A percentile compares a stretch with the other conserved stretches of the same genome.
Evolutionary conservation across 2,329 filamentous ascomycete species (phyloP).

Genomic region (Stagonosporopsis tanaceti): DNA sequence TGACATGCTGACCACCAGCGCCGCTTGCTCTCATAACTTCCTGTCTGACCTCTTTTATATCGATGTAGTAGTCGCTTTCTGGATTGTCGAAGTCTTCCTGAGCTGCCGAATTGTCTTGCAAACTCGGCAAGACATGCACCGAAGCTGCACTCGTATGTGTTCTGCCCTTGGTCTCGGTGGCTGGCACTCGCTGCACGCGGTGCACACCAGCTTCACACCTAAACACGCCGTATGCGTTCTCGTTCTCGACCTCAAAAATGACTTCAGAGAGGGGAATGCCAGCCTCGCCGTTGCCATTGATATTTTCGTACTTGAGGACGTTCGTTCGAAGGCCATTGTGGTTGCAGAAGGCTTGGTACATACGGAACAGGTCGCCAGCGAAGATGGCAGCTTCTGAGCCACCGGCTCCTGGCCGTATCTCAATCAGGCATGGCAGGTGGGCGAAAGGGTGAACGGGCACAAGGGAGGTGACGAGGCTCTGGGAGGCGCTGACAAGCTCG

Average conservation of each 20-base stretch:
- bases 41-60: constrained; percentile 79
- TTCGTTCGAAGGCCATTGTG: constrained; percentile 71
- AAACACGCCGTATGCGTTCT: constrained; percentile 81
- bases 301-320: constrained; percentile 80
- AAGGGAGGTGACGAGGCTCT: constrained; percentile 76
- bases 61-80: constrained; percentile 88
- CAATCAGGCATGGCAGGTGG: constrained; percentile 85
- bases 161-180: constrained; percentile 88
- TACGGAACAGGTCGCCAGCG: constrained; percentile 82
- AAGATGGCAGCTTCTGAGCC: constrained; percentile 93
- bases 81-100: constrained; percentile 78
- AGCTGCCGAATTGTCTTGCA: constrained; percentile 64
- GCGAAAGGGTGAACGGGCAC: constrained; percentile 91
- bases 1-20: constrained; percentile 96
- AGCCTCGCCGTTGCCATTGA: constrained; percentile 67
- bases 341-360: constrained; percentile 85
- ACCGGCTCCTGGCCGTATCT: constrained; percentile 90
- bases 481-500: constrained; percentile 69
- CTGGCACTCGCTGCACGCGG: constrained; percentile 90
- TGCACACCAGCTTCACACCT: constrained; percentile 93
- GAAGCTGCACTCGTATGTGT: constrained; percentile 93
- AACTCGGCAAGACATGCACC: constrained; percentile 88
- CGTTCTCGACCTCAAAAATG: constrained; percentile 79
- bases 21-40: constrained; percentile 94
- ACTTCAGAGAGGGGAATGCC: constrained; percentile 83